Evolutionary conservation across 306 rosid species (phyloP).

Genomic region (Fagus crenata): DNA sequence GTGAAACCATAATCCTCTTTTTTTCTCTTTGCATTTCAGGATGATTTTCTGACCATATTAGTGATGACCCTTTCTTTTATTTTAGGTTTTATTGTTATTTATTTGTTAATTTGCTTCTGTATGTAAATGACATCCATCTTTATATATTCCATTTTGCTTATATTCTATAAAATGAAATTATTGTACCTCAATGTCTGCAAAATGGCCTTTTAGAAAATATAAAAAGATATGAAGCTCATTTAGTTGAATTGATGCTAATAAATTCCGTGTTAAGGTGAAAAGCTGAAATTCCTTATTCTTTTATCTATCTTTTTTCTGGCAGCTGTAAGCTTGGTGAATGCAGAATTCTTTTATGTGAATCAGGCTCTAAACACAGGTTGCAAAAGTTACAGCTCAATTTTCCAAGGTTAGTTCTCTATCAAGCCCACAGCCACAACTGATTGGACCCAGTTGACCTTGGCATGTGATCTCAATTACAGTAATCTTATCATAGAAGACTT

Average conservation of each 20-base stretch:
- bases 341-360: conserved; percentile 78
- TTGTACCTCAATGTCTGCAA: not conserved
- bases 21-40: not conserved
- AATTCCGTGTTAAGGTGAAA: conserved; percentile 6
- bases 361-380: conserved; percentile 83
- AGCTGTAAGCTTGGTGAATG: conserved; percentile 90
- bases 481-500: not conserved
- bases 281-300: not conserved
- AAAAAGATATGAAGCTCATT: not conserved
- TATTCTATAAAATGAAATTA: not conserved
- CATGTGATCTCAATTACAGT: not conserved
- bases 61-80: not conserved
- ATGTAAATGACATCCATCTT: not conserved
- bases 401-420: conserved; percentile 63
- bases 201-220: not conserved
- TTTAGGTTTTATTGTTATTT: not conserved
- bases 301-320: conserved; percentile 23
- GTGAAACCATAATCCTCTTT: not conserved
- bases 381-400: conserved; percentile 91
- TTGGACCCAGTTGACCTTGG: conserved; percentile 6
- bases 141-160: not conserved
- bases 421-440: not conserved
- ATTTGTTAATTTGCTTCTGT: not conserved
- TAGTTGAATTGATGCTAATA: conserved; percentile 19
- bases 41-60: not conserved